Base-by-base conservation (phyloP, 2,329 filamentous ascomycete species). In the Alternaria sp. region DNA sequence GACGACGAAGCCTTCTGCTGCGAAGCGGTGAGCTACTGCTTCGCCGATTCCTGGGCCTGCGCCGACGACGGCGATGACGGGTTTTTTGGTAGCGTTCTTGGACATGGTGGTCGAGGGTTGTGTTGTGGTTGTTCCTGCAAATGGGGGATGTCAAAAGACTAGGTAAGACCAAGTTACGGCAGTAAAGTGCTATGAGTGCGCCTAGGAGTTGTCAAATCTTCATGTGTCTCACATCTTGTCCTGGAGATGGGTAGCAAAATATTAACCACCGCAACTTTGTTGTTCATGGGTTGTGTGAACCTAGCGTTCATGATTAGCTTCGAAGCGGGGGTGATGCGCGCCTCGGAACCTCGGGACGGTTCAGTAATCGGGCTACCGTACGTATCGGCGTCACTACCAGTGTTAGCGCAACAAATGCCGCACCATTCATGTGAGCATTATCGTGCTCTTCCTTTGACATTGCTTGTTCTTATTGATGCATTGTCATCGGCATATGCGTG, bases 11-110 rank as follows among this genome's bases (percentile, higher is more conserved):
- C 68, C 68, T 60, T 66, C 66, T 8, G 51, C 51, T 48, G 59
- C 65, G 56, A 69, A 71, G 27, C 65, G 65, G 27, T 60, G 68
- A 38, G 68, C 68, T 11, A 71, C 68, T 18, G 68, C 68, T 63
- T 71, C 68, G 49, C 68, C 68, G 30, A 71, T 71, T 7, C 68
- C 67, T 51, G 68, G 68, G 11, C 68, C 68, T 28, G 67, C 68
- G 36, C 68, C 68, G 18, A 71, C 68, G 44, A 71, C 65, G 14
- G 67, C 67, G 32, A 69, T 66, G 45, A 61, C 60, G 5, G 65
- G 67, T 43, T 64, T 66, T 20, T 63, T 64, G 28, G 56, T 10
- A 20, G 45, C 32, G 57, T 71, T 70, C 2, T 49, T 46, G 4
- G 53, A 56, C 53, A 56, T 56, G 2, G 4, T 41, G 34, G 16